phyloP scores from a whole-genome alignment of 106 monocot species.

The Allium cepa region DNA sequence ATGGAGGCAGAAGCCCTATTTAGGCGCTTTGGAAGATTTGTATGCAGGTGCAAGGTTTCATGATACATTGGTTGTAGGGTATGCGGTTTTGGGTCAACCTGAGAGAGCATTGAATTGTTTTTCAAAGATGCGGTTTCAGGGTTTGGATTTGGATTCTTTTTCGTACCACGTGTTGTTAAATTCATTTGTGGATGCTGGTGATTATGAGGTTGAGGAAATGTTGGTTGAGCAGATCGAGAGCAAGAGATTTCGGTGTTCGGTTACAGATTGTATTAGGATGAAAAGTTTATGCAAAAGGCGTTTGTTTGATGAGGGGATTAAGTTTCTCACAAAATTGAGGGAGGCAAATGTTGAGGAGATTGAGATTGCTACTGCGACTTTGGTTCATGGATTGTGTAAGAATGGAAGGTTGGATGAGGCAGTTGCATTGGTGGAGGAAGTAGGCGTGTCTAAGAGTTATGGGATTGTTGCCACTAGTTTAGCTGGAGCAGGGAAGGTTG shows the following conservation, averaged over 20 bases:
- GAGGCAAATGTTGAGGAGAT: background rate
- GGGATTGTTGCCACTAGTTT: slow-evolving; percentile 38
- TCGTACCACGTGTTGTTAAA: slow-evolving; percentile 68
- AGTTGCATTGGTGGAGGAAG: slow-evolving; percentile 37
- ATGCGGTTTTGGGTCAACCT: slow-evolving; percentile 50
- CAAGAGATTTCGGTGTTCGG: slow-evolving; percentile 25
- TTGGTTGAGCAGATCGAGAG: slow-evolving; percentile 24
- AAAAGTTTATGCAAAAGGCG: slow-evolving; percentile 61
- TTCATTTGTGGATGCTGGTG: slow-evolving; percentile 63
- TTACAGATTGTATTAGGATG: slow-evolving; percentile 47
- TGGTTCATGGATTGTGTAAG: slow-evolving; percentile 51
- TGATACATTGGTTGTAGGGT: slow-evolving; percentile 64
- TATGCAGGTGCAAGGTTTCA: slow-evolving; percentile 28
- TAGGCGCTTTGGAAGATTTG: background rate
- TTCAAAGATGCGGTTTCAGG: slow-evolving; percentile 65
- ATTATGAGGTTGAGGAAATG: slow-evolving; percentile 51
- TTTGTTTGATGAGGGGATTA: slow-evolving; percentile 34
- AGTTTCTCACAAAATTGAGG: background rate
- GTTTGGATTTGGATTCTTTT: slow-evolving; percentile 66
- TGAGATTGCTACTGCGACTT: slow-evolving; percentile 15
- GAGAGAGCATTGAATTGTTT: slow-evolving; percentile 52
- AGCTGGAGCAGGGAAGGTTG: slow-evolving; percentile 23
- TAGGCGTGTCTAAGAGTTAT: slow-evolving; percentile 33
- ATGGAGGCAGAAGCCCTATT: background rate
- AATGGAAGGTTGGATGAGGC: slow-evolving; percentile 44